A percentile compares a stretch with the other conserved stretches of the same genome.
Evolutionary conservation across 768 basidiomycete species (phyloP).

Genomic region (Candolleomyces eurysporus): DNA sequence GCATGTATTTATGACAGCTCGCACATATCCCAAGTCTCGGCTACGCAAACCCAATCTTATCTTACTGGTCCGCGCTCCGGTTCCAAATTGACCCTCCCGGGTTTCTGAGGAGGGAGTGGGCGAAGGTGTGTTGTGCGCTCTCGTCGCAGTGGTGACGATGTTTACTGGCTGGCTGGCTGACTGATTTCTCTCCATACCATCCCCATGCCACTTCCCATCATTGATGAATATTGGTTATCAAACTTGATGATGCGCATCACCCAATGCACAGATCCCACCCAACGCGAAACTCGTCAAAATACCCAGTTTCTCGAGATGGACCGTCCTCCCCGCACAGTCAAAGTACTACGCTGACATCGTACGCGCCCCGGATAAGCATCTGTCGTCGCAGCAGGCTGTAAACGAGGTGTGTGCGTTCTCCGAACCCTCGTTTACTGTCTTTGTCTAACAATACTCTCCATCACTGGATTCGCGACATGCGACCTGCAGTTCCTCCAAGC

Average conservation of each 20-base stretch:
- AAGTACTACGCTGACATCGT: conserved; percentile 27
- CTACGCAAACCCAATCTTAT: background rate
- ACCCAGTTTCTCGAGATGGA: conserved; percentile 5
- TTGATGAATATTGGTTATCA: background rate
- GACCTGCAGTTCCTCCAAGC: conserved; percentile 2
- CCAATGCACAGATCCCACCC: background rate
- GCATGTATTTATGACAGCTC: background rate
- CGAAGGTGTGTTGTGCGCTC: background rate
- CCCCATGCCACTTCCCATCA: background rate
- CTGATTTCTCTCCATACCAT: too few relatives aligned
- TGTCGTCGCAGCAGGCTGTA: conserved; percentile 24
- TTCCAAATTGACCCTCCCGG: background rate
- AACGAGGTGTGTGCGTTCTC: conserved; percentile 20
- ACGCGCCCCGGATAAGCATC: conserved; percentile 27
- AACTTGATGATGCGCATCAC: background rate
- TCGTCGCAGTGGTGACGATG: too few relatives aligned
- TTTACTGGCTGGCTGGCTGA: too few relatives aligned
- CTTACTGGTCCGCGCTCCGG: background rate
- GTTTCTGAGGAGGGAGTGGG: background rate
- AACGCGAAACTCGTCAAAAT: conserved; percentile 5
- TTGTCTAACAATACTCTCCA: too few relatives aligned
- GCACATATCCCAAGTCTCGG: background rate
- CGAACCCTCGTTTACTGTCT: too few relatives aligned
- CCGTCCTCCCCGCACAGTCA: conserved; percentile 10
- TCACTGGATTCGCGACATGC: too few relatives aligned